Base-by-base conservation (phyloP, 192 early-diverging fungal species). In the Spizellomyces sp. region DNA sequence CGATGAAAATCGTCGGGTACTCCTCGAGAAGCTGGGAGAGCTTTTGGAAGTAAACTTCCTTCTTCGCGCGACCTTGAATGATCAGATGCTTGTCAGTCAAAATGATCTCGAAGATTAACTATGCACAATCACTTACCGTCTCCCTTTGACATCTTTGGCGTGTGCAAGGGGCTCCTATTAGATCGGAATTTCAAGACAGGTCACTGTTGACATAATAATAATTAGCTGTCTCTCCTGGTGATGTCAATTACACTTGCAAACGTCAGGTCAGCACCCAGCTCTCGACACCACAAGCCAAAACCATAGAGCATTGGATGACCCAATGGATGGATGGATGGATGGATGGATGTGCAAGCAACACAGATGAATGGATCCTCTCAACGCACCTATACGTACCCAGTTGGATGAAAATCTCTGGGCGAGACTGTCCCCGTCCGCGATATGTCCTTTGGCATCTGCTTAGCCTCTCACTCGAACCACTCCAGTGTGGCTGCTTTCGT, bases 1-100 rank as follows among this genome's bases (percentile, higher is more conserved):
- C 95, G 85, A 99, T 88, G 90, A 99, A 99, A 82, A 99, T 95
- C 86, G 95, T 95, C 80, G 87, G 80, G 93, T 93, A 94, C 79
- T 93, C 89, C 70, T 91, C 90, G 77, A 99, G 87, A 78, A 93
- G 89, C 60, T 69, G 65, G 83, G 93, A 90, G 78, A 99, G 92
- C 90, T 95, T 96, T 61, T 81, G 75, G 84, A 97, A 96, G 87
- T 98, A 99, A 78, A 90, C 90, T 85, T 89, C 92, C 85, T 99
- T 99, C 85, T 96, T 96, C 45, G 75, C 63, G 78, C 89, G 88
- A 79, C 86, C 83, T 77, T 42, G 10, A 45, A 56, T 48, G 48
- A 52, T 22, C 10, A 27, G 21, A n/a, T n/a, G n/a, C n/a, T n/a
- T 27, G 10, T 5, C 70, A 10, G 58, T 63, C 45, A 73, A 60